Evolutionary conservation across 139 green algal genomes (phyloP).

Genomic region (Coelastrella sp.): DNA sequence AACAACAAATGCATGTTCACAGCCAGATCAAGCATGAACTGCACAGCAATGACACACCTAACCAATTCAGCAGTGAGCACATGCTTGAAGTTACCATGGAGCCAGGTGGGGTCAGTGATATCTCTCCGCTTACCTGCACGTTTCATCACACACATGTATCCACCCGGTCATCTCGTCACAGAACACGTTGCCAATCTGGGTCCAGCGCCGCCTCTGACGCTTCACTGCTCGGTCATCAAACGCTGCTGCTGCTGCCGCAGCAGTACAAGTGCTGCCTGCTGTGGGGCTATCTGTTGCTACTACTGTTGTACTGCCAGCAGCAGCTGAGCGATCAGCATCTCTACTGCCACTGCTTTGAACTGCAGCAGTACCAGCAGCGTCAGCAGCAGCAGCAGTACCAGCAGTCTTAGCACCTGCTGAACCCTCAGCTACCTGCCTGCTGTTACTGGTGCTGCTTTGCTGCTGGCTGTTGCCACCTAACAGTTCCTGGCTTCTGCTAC

Average conservation of each 20-base stretch:
- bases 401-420: not conserved
- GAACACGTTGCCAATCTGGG: slow-evolving; percentile 30
- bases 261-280: not conserved
- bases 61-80: no score
- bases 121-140: slow-evolving; percentile 15
- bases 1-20: no score
- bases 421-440: not conserved
- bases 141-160: slow-evolving; percentile 44
- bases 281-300: not conserved
- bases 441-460: slow-evolving; percentile 1
- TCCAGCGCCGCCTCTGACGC: slow-evolving; percentile 15
- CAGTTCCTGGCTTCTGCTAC: no score
- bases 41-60: no score
- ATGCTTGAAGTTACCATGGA: not conserved
- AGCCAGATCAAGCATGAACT: no score
- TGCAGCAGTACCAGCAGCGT: no score
- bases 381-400: no score
- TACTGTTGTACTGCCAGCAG: no score
- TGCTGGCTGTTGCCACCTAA: no score
- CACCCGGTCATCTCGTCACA: slow-evolving; percentile 34
- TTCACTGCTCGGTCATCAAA: not conserved
- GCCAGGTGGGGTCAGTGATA: not conserved
- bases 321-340: not conserved
- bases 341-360: no score
- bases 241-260: not conserved